phyloP scores from a whole-genome alignment of 2,329 filamentous ascomycete genomes.

The Erysiphe pulchra region DNA sequence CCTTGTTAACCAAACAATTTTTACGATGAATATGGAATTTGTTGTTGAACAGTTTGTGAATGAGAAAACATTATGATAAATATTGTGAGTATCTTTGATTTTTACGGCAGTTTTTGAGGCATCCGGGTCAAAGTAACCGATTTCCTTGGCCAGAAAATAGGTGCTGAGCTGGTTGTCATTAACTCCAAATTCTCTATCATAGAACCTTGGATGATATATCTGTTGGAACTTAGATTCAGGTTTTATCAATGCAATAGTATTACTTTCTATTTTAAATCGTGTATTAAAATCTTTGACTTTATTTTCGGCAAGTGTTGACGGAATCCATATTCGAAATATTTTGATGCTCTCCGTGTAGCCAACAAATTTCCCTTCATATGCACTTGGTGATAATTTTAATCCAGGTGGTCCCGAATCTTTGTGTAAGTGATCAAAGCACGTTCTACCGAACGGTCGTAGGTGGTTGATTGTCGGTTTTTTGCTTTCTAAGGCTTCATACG shows the following conservation, averaged over 20 bases:
- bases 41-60: background rate
- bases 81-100: background rate
- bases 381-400: background rate
- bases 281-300: background rate
- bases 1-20: too few relatives aligned
- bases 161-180: too few relatives aligned
- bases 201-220: background rate
- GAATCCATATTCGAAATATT: background rate
- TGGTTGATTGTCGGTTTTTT: background rate
- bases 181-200: background rate
- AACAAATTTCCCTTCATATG: background rate
- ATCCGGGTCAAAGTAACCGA: background rate
- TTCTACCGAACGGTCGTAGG: background rate
- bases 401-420: background rate
- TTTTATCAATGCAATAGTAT: background rate
- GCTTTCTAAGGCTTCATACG: background rate
- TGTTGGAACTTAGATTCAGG: background rate
- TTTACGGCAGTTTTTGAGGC: background rate
- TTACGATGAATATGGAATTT: background rate
- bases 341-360: background rate
- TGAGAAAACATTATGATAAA: background rate
- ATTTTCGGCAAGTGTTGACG: background rate
- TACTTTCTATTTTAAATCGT: background rate
- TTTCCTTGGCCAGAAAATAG: background rate
- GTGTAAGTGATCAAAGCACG: background rate